Percentiles rank a stretch among this genome's conserved stretches.
phyloP scores from a whole-genome alignment of 106 monocot genomes.

The Dactylorhiza incarnata region DNA sequence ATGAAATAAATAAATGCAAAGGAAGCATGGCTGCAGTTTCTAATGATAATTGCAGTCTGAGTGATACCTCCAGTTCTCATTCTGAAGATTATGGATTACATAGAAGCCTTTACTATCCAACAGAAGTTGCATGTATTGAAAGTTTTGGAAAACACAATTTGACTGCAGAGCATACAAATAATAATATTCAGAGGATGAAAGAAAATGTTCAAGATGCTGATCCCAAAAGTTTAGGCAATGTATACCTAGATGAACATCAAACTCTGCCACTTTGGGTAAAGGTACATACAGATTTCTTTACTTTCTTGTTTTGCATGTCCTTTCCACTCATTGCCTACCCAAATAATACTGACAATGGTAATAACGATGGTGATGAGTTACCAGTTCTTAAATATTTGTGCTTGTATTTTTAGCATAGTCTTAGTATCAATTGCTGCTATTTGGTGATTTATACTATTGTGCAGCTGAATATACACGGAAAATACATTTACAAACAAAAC shows the following conservation, averaged over 20 bases:
- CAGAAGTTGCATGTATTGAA: conserved; percentile 20
- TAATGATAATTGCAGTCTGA: background rate
- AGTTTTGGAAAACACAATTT: conserved; percentile 19
- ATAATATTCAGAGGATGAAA: conserved; percentile 12
- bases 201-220: conserved; percentile 21
- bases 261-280: conserved; percentile 75
- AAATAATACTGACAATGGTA: background rate
- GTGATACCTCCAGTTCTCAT: conserved; percentile 19
- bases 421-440: background rate
- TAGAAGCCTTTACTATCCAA: conserved; percentile 15
- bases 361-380: background rate
- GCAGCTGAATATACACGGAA: background rate
- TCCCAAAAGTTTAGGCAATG: conserved; percentile 7
- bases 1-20: conserved; percentile 11
- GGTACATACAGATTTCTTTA: conserved; percentile 27
- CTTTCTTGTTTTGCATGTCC: background rate
- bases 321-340: background rate
- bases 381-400: too few species aligned
- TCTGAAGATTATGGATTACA: conserved; percentile 5
- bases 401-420: background rate
- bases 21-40: background rate
- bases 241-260: conserved; percentile 29
- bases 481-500: background rate
- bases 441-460: background rate
- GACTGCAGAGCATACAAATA: conserved; percentile 3